Evolutionary conservation across 495 filamentous ascomycete genomes (phyloP).

Genomic region (Chaetomium fimeti): DNA sequence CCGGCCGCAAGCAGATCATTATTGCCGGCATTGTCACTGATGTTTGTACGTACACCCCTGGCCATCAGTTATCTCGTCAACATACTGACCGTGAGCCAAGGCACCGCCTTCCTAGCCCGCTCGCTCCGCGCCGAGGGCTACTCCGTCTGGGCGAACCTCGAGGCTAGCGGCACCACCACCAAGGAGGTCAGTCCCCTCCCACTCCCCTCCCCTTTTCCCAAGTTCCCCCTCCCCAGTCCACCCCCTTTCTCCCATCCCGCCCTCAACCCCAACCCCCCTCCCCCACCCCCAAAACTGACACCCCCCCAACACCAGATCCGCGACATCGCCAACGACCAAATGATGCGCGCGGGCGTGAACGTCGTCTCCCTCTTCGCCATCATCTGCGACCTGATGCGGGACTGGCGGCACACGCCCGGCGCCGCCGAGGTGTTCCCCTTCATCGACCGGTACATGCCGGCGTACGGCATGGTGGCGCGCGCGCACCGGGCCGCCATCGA

Average conservation of each 20-base stretch:
- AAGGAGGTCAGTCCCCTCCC: conserved; percentile 41
- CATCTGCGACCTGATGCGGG: conserved; percentile 70
- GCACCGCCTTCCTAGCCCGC: conserved; percentile 70
- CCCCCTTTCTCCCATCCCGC: background rate
- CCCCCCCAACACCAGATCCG: conserved; percentile 31
- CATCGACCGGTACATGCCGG: conserved; percentile 58
- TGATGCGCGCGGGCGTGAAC: conserved; percentile 66
- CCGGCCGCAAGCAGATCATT: conserved; percentile 69
- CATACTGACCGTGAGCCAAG: conserved; percentile 24
- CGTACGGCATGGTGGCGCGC: conserved; percentile 34
- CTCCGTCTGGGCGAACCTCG: conserved; percentile 73
- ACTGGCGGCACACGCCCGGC: conserved; percentile 72
- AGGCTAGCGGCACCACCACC: conserved; percentile 61
- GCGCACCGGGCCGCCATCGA: conserved; percentile 44
- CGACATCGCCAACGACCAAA: conserved; percentile 62
- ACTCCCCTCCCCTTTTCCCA: background rate
- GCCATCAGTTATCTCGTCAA: background rate
- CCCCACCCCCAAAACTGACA: too few relatives aligned
- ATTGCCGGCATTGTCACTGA: conserved; percentile 73
- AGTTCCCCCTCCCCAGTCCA: background rate
- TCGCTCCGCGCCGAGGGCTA: conserved; percentile 70
- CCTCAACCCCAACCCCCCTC: background rate
- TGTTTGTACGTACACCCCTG: conserved; percentile 55
- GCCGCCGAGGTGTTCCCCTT: conserved; percentile 60
- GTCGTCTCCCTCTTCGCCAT: conserved; percentile 65